These are phyloP conservation scores for Ophiostoma ips DNA, from an alignment of 2,329 filamentous ascomycete genomes.

Conservation along the genomic window DNA sequence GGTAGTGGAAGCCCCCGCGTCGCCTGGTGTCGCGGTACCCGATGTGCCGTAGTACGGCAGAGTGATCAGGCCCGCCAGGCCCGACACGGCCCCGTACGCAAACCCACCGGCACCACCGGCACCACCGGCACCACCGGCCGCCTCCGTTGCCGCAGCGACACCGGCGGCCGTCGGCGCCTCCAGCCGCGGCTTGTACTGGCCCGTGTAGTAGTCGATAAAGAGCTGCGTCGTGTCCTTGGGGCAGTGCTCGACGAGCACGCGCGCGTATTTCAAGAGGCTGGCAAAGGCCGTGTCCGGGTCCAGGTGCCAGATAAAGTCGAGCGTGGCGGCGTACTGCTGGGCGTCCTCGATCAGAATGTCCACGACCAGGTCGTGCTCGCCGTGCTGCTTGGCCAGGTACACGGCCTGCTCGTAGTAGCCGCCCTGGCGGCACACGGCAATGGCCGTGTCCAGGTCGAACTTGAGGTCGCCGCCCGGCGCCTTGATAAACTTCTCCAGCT, in stretches of 20 bases:
- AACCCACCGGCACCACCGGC: conserved; percentile 27
- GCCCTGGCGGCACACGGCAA: conserved; percentile 92
- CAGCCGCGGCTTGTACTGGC: conserved; percentile 61
- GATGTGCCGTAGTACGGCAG: conserved; percentile 70
- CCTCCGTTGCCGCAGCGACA: conserved; percentile 24
- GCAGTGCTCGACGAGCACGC: conserved; percentile 78
- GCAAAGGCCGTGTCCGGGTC: conserved; percentile 69
- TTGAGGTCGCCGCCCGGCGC: conserved; percentile 75
- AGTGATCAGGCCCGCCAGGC: conserved; percentile 68
- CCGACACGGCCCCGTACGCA: conserved; percentile 50
- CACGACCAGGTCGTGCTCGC: conserved; percentile 84
- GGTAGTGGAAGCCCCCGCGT: not conserved
- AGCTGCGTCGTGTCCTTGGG: conserved; percentile 68
- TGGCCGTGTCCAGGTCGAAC: conserved; percentile 93
- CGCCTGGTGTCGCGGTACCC: conserved; percentile 15
- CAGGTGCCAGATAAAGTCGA: conserved; percentile 82
- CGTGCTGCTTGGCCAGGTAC: conserved; percentile 86
- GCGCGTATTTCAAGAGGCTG: conserved; percentile 89
- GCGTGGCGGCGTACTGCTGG: conserved; percentile 73
- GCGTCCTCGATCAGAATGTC: conserved; percentile 94
- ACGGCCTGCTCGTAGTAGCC: conserved; percentile 95
- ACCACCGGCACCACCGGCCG: conserved; percentile 15
- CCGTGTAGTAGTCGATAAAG: conserved; percentile 92
- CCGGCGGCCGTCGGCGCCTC: conserved; percentile 28
- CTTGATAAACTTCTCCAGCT: conserved; percentile 93